Conservation (phyloP, 352 stramenopile genomes). For the Globisporangium recalcitrans region DNA sequence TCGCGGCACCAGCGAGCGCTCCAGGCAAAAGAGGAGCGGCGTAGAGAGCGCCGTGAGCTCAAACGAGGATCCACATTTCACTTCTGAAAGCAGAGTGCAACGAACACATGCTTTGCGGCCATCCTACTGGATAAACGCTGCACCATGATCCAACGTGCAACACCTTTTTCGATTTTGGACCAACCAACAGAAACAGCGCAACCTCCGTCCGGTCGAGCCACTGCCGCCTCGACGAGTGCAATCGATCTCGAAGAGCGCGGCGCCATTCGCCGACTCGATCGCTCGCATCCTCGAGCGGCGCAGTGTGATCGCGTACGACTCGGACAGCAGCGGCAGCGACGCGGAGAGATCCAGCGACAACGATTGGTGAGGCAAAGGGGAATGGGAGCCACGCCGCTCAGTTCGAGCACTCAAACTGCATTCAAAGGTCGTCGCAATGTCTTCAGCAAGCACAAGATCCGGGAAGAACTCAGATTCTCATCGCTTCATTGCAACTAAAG, state of each 20-base stretch:
- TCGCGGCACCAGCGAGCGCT: conserved; percentile 28
- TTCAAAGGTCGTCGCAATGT: no score
- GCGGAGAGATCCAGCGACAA: conserved; percentile 14
- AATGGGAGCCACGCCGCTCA: not conserved
- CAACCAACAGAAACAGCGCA: conserved; percentile 34
- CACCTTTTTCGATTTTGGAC: not conserved
- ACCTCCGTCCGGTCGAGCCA: conserved; percentile 32
- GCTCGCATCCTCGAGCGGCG: conserved; percentile 57
- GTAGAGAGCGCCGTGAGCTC: conserved; percentile 16
- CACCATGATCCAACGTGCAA: not conserved
- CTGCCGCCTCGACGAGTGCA: conserved; percentile 12
- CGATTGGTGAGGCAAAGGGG: conserved; percentile 18
- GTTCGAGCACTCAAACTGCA: no score
- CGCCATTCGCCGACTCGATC: conserved; percentile 52
- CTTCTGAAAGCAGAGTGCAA: no score
- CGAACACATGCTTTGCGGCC: no score
- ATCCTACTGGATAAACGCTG: not conserved
- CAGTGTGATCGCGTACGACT: conserved; percentile 54
- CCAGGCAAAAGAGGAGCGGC: conserved; percentile 27
- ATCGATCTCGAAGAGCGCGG: conserved; percentile 5
- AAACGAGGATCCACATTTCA: no score
- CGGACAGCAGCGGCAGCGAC: conserved; percentile 31
- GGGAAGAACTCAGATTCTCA: no score
- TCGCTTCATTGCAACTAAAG: no score
- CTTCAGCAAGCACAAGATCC: no score